These are phyloP conservation scores for Pleurotus salmoneostramineus DNA, from an alignment of 768 basidiomycete genomes.

Conservation along the genomic window DNA sequence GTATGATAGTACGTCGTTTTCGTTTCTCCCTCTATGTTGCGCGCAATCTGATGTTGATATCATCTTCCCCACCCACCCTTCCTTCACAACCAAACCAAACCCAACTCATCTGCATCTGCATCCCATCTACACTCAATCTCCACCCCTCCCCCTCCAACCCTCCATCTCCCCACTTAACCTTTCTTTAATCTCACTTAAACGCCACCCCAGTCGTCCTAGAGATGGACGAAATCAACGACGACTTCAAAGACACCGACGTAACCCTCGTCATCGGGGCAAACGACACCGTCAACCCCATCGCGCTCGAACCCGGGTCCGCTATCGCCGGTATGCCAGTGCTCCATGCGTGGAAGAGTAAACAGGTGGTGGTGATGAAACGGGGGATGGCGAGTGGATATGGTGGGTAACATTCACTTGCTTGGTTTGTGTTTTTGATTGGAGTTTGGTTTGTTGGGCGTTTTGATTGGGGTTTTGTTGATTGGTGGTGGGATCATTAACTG, in stretches of 20 bases:
- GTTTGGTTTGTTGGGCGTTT: no score
- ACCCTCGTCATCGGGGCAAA: conserved; percentile 90
- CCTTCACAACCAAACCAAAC: no score
- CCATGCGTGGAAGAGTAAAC: conserved; percentile 91
- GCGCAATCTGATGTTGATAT: no score
- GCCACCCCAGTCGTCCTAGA: conserved; percentile 74
- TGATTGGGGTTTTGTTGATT: no score
- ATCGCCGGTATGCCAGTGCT: conserved; percentile 93
- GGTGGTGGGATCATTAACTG: no score
- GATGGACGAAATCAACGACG: conserved; percentile 95
- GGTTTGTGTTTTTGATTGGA: neutral
- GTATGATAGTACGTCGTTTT: conserved; percentile 64
- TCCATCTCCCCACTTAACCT: no score
- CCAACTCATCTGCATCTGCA: no score
- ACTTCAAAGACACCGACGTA: conserved; percentile 86
- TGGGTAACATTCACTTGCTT: conserved; percentile 22
- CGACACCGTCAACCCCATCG: conserved; percentile 90
- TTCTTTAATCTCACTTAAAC: no score
- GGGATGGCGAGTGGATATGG: conserved; percentile 88
- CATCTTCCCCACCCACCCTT: no score
- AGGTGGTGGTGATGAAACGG: conserved; percentile 90
- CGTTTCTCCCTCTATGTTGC: neutral
- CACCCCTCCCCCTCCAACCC: no score
- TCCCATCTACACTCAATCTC: no score
- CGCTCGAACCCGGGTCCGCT: conserved; percentile 79